These are phyloP conservation scores for Lavandula angustifolia DNA, from an alignment of 257 asterid genomes.

Conservation along the genomic window DNA sequence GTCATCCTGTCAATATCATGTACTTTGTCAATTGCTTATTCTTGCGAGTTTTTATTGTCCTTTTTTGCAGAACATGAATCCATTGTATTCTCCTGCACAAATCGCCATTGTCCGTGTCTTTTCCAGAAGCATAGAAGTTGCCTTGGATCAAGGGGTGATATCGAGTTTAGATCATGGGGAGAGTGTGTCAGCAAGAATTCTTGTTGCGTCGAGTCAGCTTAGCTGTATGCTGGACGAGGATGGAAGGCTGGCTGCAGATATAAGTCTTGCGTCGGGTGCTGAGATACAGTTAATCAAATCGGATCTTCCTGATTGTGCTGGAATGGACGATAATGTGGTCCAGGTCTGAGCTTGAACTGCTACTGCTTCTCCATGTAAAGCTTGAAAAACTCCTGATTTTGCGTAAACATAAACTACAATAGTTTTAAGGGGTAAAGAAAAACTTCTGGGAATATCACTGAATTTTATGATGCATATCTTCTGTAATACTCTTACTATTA, in stretches of 20 bases:
- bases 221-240: slow-evolving; percentile 44
- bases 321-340: slow-evolving; percentile 43
- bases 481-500: not conserved
- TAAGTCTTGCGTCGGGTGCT: slow-evolving; percentile 43
- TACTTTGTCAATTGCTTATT: slow-evolving; percentile 1
- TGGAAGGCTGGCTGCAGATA: slow-evolving; percentile 48
- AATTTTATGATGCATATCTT: slow-evolving; percentile 9
- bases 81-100: slow-evolving; percentile 54
- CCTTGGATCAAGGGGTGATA: slow-evolving; percentile 34
- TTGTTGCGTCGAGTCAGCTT: slow-evolving; percentile 44
- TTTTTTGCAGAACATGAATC: slow-evolving; percentile 47
- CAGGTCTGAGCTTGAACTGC: slow-evolving; percentile 47
- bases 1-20: slow-evolving; percentile 13
- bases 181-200: slow-evolving; percentile 45
- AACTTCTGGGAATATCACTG: slow-evolving; percentile 6
- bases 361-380: slow-evolving; percentile 21
- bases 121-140: slow-evolving; percentile 47
- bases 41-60: slow-evolving; percentile 18
- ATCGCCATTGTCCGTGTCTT: slow-evolving; percentile 53
- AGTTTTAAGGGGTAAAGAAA: slow-evolving; percentile 1
- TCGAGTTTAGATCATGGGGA: slow-evolving; percentile 31
- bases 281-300: slow-evolving; percentile 43
- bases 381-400: slow-evolving; percentile 17
- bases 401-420: slow-evolving; percentile 11
- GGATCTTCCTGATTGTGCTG: slow-evolving; percentile 36